Evolutionary conservation across 2,329 filamentous ascomycete species (phyloP).

Genomic region (Acephala macrosclerotiorum): DNA sequence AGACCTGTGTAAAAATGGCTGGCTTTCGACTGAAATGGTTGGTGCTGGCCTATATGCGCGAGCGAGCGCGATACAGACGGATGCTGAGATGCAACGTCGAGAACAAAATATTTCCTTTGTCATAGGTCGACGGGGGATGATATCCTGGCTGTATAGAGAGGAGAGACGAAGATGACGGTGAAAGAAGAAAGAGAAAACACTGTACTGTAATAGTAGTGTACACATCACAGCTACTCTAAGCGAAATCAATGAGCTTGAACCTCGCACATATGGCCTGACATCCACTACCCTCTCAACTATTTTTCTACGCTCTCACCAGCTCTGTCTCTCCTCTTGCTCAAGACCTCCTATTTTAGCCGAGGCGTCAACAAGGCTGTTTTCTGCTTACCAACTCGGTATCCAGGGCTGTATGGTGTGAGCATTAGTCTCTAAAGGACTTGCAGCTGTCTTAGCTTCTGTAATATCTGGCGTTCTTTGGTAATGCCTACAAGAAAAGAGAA

Average conservation of each 20-base stretch:
- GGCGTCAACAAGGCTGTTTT: no score
- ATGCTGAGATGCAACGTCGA: conserved; percentile 10
- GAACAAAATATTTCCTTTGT: conserved; percentile 6
- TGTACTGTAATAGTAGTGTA: conserved; percentile 24
- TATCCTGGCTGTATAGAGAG: neutral
- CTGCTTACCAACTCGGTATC: neutral
- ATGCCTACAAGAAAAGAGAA: no score
- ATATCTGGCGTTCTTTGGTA: no score
- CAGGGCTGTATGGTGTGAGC: neutral
- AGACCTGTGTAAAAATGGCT: conserved; percentile 20
- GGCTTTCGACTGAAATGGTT: neutral
- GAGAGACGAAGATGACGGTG: neutral
- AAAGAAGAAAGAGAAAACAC: neutral
- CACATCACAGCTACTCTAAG: neutral
- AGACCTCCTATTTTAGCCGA: neutral
- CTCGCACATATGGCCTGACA: no score
- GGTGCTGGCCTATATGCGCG: neutral
- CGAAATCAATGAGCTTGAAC: conserved; percentile 11
- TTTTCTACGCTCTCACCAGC: neutral
- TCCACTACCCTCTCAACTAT: no score
- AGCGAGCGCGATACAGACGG: neutral
- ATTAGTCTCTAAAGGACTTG: no score
- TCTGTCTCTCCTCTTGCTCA: neutral
- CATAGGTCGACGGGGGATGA: neutral
- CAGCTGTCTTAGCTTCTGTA: no score